Base-by-base conservation (phyloP, 176 grass and related monocot genomes). In the Avena atlantica region DNA sequence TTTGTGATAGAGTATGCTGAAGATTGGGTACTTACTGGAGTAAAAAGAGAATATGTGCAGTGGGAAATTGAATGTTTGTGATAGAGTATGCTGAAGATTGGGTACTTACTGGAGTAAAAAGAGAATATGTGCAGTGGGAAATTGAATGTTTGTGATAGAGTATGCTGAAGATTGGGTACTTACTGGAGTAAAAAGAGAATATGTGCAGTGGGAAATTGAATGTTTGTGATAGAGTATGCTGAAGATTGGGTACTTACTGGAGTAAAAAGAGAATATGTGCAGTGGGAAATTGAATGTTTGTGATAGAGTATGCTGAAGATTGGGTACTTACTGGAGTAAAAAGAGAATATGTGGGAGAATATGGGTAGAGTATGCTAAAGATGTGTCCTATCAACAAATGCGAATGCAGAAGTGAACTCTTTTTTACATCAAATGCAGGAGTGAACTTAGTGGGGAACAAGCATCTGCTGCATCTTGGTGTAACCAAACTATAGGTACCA, bases 381-480 rank as follows among this genome's bases (percentile, higher is more conserved):
- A 62, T 60, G 20, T 60, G 58, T 64, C 61, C 61, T 64, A 27
- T 62, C 61, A 64, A 11, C 21, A 64, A n/a, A 56, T 27, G 79
- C 6, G 53, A 63, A 4, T 10, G 36, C 61, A 48, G 8, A 56
- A 15, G 63, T 52, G 16, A 85, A 86, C 52, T 47, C 6, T 42
- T 42, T 7, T 42, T 42, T 42, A 42, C 5, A 42, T 42, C 6
- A 64, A 63, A 4, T 10, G 36, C 61, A 48, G 8, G 45, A 15
- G 63, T 52, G 16, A 85, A 86, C 27, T 29, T 31, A 40, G 24
- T 40, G 78, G 44, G 36, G 24, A 74, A 66, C 70, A 81, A 66
- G 29, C 58, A 75, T 51, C 8, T 66, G 70, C 25, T 15, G 34
- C 52, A 31, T 29, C 45, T 3, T 79, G 15, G 63, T 67, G 15